Percentiles rank a stretch among this genome's conserved stretches.
Evolutionary conservation across 2,329 filamentous ascomycete species (phyloP).

Genomic region (Curvularia sp.): DNA sequence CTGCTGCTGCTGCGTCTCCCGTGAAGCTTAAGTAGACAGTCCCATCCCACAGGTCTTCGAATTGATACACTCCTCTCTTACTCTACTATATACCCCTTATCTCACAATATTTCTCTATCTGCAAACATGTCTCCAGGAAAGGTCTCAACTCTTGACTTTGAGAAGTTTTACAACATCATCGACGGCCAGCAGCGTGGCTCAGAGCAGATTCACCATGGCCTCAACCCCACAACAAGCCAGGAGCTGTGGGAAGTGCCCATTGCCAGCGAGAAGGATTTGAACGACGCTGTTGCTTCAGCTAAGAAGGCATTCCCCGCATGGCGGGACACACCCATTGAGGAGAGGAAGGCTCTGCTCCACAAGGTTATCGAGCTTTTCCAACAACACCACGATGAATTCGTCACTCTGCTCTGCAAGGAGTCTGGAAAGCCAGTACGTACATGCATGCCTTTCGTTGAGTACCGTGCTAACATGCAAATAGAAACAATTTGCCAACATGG

Average conservation of each 20-base stretch:
- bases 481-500: constrained; percentile 52
- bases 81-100: background rate
- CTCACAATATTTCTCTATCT: background rate
- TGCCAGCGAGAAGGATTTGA: constrained; percentile 57
- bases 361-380: constrained; percentile 37
- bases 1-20: background rate
- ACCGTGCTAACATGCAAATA: constrained; percentile 25
- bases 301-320: constrained; percentile 58
- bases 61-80: background rate
- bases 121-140: constrained; percentile 56
- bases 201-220: constrained; percentile 52
- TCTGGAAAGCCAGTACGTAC: constrained; percentile 46
- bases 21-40: constrained; percentile 10
- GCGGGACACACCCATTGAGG: constrained; percentile 46
- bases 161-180: constrained; percentile 61
- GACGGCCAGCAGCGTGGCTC: constrained; percentile 58
- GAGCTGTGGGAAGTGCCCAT: constrained; percentile 61
- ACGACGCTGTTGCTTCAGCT: constrained; percentile 59
- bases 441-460: too few species aligned
- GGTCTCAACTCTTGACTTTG: constrained; percentile 48
- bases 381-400: constrained; percentile 41
- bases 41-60: background rate
- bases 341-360: constrained; percentile 43
- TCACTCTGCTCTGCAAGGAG: constrained; percentile 45
- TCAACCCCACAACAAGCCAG: constrained; percentile 61